Base-by-base conservation (phyloP, 371 early-diverging fungal species). In the Funneliformis caledonium region DNA sequence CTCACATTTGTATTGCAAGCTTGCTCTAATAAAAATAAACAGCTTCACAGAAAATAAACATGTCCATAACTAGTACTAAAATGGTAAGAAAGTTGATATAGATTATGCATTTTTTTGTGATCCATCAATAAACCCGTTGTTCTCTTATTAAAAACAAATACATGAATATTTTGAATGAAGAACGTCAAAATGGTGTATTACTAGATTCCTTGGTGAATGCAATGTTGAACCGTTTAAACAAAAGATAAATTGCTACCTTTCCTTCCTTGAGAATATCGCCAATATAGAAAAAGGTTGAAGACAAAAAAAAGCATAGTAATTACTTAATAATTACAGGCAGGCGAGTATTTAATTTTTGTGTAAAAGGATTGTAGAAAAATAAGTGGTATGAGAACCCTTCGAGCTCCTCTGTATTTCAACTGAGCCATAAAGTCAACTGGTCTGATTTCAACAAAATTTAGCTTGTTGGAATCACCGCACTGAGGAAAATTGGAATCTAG, bases 381-480 rank as follows among this genome's bases (percentile, higher is more conserved):
- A 52, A 52, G 16, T 76, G 64, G 62, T 62, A 43, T 76, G 64
- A 14, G 48, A 62, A 33, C 48, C 31, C 76, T 76, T 8, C 76
- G 60, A 76, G 76, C 60, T 76, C 1, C 12, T 22, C 76, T 76
- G 61, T 76, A 62, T 62, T 76, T 76, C 60, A 76, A 61, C 60
- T 61, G 60, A 76, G 76, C 76, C 76, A 76, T 47, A 61, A 76
- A 76, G 62, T n/a, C n/a, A n/a, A n/a, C n/a, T n/a, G n/a, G n/a
- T n/a, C n/a, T n/a, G n/a, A n/a, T n/a, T n/a, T n/a, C n/a, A n/a
- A n/a, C n/a, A n/a, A n/a, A n/a, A n/a, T n/a, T n/a, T n/a, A n/a
- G n/a, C n/a, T n/a, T n/a, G n/a, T n/a, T n/a, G n/a, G n/a, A n/a
- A n/a, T n/a, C n/a, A n/a, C n/a, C n/a, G n/a, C n/a, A n/a, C n/a